phyloP scores from a whole-genome alignment of 78 protist genomes.

The Dictyostelium brefeldianum region DNA sequence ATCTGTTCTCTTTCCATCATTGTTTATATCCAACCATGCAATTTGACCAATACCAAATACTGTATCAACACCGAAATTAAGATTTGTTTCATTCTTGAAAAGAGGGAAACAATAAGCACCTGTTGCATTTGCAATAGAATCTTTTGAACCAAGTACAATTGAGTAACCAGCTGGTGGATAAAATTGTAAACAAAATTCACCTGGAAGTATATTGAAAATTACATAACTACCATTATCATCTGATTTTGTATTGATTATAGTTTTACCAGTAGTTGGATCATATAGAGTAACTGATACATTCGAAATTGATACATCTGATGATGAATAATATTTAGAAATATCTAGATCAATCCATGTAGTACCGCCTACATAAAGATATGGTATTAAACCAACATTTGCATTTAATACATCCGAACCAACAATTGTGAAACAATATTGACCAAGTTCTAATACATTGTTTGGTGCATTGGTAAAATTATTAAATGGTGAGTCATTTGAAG shows the following conservation, averaged over 20 bases:
- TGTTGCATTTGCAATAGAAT: neutral
- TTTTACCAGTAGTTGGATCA: neutral
- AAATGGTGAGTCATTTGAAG: neutral
- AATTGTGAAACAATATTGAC: neutral
- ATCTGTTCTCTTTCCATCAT: neutral
- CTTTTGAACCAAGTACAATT: neutral
- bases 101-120: constrained; percentile 32
- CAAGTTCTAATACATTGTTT: neutral
- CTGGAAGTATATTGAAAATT: neutral
- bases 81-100: neutral
- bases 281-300: neutral
- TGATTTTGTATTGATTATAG: neutral
- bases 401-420: neutral
- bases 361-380: constrained; percentile 7
- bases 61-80: neutral
- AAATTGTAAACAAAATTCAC: constrained; percentile 22
- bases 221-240: constrained; percentile 8
- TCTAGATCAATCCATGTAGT: constrained; percentile 22
- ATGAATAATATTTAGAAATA: neutral
- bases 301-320: neutral
- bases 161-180: neutral
- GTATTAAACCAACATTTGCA: constrained; percentile 7
- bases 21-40: constrained; percentile 21
- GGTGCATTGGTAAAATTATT: neutral
- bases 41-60: neutral